Conservation (phyloP, 371 early-diverging fungal genomes). For the Syncephalastrum sp. region DNA sequence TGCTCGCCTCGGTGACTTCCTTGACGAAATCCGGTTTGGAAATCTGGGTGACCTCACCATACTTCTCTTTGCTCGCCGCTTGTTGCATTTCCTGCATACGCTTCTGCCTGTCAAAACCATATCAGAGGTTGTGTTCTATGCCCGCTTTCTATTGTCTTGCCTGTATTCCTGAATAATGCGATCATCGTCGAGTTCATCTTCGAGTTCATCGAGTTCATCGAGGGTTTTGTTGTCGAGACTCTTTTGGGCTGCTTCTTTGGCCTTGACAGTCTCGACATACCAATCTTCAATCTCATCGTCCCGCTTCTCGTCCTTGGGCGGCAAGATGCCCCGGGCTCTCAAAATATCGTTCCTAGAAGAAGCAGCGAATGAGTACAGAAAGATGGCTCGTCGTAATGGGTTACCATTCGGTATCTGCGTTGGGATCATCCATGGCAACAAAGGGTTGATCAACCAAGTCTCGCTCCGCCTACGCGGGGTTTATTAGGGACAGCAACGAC, state of each 20-base stretch:
- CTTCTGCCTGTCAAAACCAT: slow-evolving; percentile 49
- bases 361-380: background rate
- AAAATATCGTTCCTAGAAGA: slow-evolving; percentile 81
- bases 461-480: no score
- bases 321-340: slow-evolving; percentile 88
- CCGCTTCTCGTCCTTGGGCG: slow-evolving; percentile 69
- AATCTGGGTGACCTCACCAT: slow-evolving; percentile 82
- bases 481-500: no score
- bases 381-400: background rate
- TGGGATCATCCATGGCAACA: slow-evolving; percentile 50
- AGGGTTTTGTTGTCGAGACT: slow-evolving; percentile 66
- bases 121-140: background rate
- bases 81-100: slow-evolving; percentile 79
- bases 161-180: slow-evolving; percentile 77
- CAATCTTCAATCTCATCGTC: slow-evolving; percentile 79
- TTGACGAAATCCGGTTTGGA: slow-evolving; percentile 89
- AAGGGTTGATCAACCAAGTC: no score
- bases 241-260: slow-evolving; percentile 60
- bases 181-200: slow-evolving; percentile 84
- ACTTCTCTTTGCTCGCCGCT: slow-evolving; percentile 60
- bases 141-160: slow-evolving; percentile 21
- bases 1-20: slow-evolving; percentile 91
- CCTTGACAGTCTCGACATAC: slow-evolving; percentile 72
- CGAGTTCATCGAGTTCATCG: slow-evolving; percentile 91
- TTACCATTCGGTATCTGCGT: slow-evolving; percentile 79